phyloP scores from a whole-genome alignment of 202 grass and related monocot genomes.

The Brachypodium distachyon region DNA sequence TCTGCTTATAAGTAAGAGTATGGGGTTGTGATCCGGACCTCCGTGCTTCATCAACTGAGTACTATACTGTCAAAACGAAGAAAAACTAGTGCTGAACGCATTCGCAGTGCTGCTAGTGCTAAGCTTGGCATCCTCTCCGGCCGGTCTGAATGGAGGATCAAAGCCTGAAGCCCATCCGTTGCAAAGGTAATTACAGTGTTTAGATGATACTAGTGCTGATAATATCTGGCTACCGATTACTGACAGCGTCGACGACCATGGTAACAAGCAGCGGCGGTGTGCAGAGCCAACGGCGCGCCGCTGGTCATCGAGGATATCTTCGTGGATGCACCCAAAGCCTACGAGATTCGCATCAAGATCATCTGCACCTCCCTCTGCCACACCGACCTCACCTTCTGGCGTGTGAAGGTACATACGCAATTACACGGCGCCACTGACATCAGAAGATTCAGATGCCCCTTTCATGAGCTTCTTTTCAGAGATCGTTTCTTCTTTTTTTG shows the following conservation, averaged over 20 bases:
- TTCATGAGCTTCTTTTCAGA: too few species aligned
- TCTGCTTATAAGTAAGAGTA: neutral
- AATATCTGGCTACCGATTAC: neutral
- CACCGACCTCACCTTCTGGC: slow-evolving; percentile 54
- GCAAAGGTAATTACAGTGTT: slow-evolving; percentile 71
- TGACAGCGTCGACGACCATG: neutral
- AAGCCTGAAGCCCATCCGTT: slow-evolving; percentile 46
- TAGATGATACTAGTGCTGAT: too few species aligned
- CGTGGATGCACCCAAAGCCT: slow-evolving; percentile 47
- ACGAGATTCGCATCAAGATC: slow-evolving; percentile 59
- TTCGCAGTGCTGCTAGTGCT: neutral
- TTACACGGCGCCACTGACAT: neutral
- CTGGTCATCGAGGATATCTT: slow-evolving; percentile 57
- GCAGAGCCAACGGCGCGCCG: slow-evolving; percentile 41
- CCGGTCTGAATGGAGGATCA: slow-evolving; percentile 7
- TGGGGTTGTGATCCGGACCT: neutral
- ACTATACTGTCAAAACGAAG: too few species aligned
- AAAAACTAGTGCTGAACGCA: too few species aligned
- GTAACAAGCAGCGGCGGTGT: slow-evolving; percentile 42
- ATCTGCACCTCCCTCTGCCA: slow-evolving; percentile 67
- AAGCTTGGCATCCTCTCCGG: neutral
- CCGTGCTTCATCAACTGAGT: neutral
- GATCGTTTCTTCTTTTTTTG: too few species aligned
- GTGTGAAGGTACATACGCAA: slow-evolving; percentile 30
- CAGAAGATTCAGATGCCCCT: neutral